Base-by-base conservation (phyloP, 2,329 filamentous ascomycete genomes). In the Ascochyta fabae region DNA sequence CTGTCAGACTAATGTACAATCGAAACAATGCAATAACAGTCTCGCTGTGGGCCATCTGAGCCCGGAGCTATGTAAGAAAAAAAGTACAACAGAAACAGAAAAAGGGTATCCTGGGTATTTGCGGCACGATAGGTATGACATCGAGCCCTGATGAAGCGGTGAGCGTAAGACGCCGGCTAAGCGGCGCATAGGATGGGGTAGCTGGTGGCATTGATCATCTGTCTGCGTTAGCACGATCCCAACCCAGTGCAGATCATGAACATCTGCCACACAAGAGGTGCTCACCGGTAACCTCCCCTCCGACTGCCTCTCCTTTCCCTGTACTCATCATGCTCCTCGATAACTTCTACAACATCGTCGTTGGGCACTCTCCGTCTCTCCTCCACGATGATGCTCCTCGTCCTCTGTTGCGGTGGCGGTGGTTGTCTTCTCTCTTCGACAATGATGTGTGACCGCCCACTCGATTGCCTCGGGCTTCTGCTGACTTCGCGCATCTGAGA, bases 321-420 rank as follows among this genome's bases (percentile, higher is more conserved):
- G 36, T 80, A 75, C 16, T 75, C 73, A 5, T 79, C 80, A 50
- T 81, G 77, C 70, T 86, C 84, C 70, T 86, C 84, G 55, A 83
- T 79, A 8, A 86, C 84, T 70, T 86, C 82, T 2, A 86, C 79
- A n/a, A 84, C 75, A 69, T 85, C 81, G 44, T 83, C 82, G 36
- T 78, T 75, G 39, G 77, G 78, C 15, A 81, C 80, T 56, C 77
- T 73, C 42, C 61, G 56, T 26, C 70, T 57, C 40, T 80, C 77
- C 43, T 81, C 79, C 7, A 82, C 78, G 23, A 82, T 67, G 35
- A 81, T 71, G 54, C 74, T 73, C 46, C 73, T 67, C 13, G 71
- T 53, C 39, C 73, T 54, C 41, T 27, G 43, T 38, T 49, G 44
- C 24, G 55, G 55, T 10, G 58, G 53, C 53, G 71, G 59, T 56